phyloP scores from a whole-genome alignment of 139 green algal species.

The Astrephomene gubernaculifera region DNA sequence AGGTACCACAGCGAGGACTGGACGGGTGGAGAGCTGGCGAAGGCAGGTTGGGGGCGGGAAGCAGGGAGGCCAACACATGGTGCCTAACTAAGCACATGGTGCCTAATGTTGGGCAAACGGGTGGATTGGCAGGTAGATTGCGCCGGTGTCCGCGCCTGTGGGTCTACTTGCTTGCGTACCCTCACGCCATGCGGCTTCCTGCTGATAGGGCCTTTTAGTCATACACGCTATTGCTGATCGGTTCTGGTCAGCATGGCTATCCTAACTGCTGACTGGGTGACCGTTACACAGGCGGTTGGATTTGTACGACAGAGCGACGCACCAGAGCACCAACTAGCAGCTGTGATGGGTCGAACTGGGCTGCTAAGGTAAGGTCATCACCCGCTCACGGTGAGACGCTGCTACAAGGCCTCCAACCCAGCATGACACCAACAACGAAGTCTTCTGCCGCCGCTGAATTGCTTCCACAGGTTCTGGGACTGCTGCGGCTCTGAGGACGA shows the following conservation, averaged over 20 bases:
- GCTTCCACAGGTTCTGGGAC: slow-evolving; percentile 68
- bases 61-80: background rate
- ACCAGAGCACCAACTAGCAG: slow-evolving; percentile 64
- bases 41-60: slow-evolving; percentile 45
- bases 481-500: slow-evolving; percentile 73
- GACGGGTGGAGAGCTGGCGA: slow-evolving; percentile 69
- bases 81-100: background rate
- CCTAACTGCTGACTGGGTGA: too few relatives aligned
- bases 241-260: too few relatives aligned
- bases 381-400: too few relatives aligned
- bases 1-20: slow-evolving; percentile 69
- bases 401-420: too few relatives aligned
- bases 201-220: too few relatives aligned
- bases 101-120: background rate
- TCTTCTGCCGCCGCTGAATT: too few relatives aligned
- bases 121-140: background rate
- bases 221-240: too few relatives aligned
- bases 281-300: slow-evolving; percentile 63
- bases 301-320: slow-evolving; percentile 63
- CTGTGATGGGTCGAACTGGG: slow-evolving; percentile 62
- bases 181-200: too few relatives aligned
- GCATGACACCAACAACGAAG: too few relatives aligned
- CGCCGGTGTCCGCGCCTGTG: background rate
- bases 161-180: background rate
- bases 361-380: slow-evolving; percentile 63